These are phyloP conservation scores for Leishmania turanica DNA, from an alignment of 208 protist genomes.

Conservation along the genomic window DNA sequence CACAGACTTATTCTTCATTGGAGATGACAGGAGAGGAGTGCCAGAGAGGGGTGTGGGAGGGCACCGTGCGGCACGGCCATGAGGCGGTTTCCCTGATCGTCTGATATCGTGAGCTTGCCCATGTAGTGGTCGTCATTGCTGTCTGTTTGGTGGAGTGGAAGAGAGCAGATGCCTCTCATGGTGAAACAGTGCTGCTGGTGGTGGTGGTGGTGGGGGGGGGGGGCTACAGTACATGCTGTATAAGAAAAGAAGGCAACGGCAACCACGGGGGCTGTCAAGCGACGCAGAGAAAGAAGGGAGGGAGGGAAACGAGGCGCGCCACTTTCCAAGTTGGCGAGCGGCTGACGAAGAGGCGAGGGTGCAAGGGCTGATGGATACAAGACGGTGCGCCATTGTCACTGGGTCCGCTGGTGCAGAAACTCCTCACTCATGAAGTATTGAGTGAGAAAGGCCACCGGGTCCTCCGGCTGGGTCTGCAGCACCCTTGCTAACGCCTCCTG, in stretches of 20 bases:
- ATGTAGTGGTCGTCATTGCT: background rate
- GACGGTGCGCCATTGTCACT: background rate
- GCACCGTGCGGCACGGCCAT: background rate
- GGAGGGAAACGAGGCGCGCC: background rate
- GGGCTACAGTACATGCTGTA: background rate
- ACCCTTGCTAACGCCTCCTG: constrained; percentile 54
- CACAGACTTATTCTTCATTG: background rate
- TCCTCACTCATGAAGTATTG: constrained; percentile 49
- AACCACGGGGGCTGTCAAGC: background rate
- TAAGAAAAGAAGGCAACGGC: background rate
- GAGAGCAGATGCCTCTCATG: background rate
- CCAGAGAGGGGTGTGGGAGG: background rate
- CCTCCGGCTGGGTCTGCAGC: constrained; percentile 55
- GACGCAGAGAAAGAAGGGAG: background rate
- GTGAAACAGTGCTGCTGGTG: background rate
- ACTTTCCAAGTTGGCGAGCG: background rate
- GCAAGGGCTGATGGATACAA: background rate
- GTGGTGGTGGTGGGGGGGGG: too few species aligned
- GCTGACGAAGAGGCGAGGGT: background rate
- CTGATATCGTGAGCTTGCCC: background rate
- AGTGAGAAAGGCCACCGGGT: constrained; percentile 60
- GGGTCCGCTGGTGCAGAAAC: constrained; percentile 12
- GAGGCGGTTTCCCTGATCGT: background rate
- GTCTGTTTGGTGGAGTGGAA: background rate
- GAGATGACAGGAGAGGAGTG: background rate